Percentiles rank a stretch among this genome's conserved stretches.
phyloP scores from a whole-genome alignment of 2,329 filamentous ascomycete species.

The Fusarium sarcochroum region DNA sequence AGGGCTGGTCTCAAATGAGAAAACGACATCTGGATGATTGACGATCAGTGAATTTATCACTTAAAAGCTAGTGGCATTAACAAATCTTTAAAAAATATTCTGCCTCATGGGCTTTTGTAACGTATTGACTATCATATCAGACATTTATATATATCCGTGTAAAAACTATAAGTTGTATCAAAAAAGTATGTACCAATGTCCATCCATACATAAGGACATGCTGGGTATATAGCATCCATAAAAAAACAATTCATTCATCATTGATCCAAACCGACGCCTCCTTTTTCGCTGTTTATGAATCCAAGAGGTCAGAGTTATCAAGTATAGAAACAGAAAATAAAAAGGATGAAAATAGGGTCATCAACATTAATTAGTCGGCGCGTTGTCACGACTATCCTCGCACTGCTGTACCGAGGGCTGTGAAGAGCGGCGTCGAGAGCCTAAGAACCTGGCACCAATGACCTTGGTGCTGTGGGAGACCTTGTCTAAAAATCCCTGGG shows the following conservation, averaged over 20 bases:
- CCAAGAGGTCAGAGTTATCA: slow-evolving; percentile 27
- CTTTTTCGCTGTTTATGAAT: slow-evolving; percentile 34
- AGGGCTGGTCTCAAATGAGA: neutral
- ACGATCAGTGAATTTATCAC: slow-evolving; percentile 4
- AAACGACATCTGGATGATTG: slow-evolving; percentile 1
- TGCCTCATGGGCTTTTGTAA: slow-evolving; percentile 32
- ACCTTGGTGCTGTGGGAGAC: slow-evolving; percentile 44
- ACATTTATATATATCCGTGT: slow-evolving; percentile 23
- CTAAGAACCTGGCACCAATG: slow-evolving; percentile 47
- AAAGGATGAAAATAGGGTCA: slow-evolving; percentile 19
- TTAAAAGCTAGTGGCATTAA: neutral
- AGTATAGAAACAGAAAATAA: slow-evolving; percentile 23
- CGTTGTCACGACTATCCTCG: slow-evolving; percentile 43
- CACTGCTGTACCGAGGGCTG: slow-evolving; percentile 51
- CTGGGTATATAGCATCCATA: slow-evolving; percentile 43
- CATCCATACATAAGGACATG: slow-evolving; percentile 27
- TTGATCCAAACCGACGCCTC: slow-evolving; percentile 41
- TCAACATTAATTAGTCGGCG: slow-evolving; percentile 39
- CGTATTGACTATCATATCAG: slow-evolving; percentile 23
- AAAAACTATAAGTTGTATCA: slow-evolving; percentile 6
- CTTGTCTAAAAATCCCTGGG: slow-evolving; percentile 43
- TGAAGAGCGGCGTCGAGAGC: slow-evolving; percentile 50
- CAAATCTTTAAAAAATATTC: neutral
- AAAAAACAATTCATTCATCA: slow-evolving; percentile 35
- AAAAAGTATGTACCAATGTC: slow-evolving; percentile 43